Conservation (phyloP, 176 grass and related monocot species). For the Aegilops umbellulata region DNA sequence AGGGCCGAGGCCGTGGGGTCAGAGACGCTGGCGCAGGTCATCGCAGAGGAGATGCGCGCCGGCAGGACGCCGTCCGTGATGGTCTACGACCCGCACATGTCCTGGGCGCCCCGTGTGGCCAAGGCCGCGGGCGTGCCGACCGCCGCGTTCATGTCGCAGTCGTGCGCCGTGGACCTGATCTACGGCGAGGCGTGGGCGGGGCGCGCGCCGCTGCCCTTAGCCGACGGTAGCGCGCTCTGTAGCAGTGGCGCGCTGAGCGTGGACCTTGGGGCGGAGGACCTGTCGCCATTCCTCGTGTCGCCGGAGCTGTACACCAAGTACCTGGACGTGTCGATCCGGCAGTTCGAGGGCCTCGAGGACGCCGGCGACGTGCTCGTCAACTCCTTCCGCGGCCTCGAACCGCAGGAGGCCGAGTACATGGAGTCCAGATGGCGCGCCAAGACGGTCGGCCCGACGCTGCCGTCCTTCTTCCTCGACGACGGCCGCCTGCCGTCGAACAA, state of each 20-base stretch:
- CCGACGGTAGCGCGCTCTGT: neutral
- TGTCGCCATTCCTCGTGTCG: constrained; percentile 22
- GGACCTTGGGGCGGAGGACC: neutral
- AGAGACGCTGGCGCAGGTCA: constrained; percentile 1
- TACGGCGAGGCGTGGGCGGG: constrained; percentile 33
- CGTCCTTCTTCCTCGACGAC: constrained; percentile 29
- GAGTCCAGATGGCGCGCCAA: constrained; percentile 17
- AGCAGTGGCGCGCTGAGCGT: neutral
- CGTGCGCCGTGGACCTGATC: neutral
- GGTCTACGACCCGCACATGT: constrained; percentile 29
- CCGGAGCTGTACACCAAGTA: constrained; percentile 1
- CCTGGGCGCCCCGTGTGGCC: constrained; percentile 18
- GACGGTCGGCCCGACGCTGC: constrained; percentile 38
- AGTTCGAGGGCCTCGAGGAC: constrained; percentile 14
- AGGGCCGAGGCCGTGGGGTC: neutral
- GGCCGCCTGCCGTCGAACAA: constrained; percentile 19
- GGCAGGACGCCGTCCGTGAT: constrained; percentile 2
- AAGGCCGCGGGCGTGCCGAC: neutral
- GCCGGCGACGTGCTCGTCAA: constrained; percentile 38
- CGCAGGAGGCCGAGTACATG: constrained; percentile 47
- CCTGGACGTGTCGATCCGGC: neutral
- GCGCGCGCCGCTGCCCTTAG: neutral
- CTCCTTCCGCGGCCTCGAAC: constrained; percentile 20
- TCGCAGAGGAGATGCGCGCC: neutral
- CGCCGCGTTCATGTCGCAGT: constrained; percentile 19